Evolutionary conservation across 331 rosid species (phyloP).

Genomic region (Telfairia occidentalis): DNA sequence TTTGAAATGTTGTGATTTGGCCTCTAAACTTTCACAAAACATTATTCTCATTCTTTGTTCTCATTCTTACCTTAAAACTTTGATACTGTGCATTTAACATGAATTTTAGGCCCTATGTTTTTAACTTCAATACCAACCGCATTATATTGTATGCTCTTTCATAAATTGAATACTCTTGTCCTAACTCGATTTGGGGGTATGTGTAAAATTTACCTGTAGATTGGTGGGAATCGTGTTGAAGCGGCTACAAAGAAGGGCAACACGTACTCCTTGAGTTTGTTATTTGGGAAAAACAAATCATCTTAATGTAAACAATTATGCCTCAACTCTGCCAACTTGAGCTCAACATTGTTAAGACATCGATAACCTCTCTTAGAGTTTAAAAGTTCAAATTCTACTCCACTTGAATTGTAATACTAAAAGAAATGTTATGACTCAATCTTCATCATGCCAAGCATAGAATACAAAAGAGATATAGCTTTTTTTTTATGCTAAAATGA

Average conservation of each 20-base stretch:
- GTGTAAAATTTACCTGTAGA: slow-evolving; percentile 22
- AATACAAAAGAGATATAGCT: no score
- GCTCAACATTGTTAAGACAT: not conserved
- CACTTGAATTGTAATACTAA: not conserved
- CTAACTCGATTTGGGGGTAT: not conserved
- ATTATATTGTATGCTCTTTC: no score
- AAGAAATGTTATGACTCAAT: no score
- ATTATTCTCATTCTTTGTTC: no score
- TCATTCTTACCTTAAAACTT: no score
- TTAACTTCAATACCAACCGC: no score
- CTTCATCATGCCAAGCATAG: no score
- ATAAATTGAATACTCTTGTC: not conserved
- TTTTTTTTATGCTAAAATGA: no score
- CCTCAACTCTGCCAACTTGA: not conserved
- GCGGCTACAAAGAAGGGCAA: slow-evolving; percentile 65
- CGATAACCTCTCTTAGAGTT: not conserved
- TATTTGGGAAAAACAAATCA: slow-evolving; percentile 65
- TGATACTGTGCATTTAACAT: no score
- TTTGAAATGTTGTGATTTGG: not conserved
- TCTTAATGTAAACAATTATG: slow-evolving; percentile 3
- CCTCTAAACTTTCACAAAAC: not conserved
- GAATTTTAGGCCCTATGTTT: no score
- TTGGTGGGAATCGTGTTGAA: slow-evolving; percentile 71
- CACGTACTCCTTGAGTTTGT: slow-evolving; percentile 61
- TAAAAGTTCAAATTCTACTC: not conserved